A percentile compares a stretch with the other conserved stretches of the same genome.
phyloP scores from a whole-genome alignment of 345 rosid genomes.

The Passiflora organensis region DNA sequence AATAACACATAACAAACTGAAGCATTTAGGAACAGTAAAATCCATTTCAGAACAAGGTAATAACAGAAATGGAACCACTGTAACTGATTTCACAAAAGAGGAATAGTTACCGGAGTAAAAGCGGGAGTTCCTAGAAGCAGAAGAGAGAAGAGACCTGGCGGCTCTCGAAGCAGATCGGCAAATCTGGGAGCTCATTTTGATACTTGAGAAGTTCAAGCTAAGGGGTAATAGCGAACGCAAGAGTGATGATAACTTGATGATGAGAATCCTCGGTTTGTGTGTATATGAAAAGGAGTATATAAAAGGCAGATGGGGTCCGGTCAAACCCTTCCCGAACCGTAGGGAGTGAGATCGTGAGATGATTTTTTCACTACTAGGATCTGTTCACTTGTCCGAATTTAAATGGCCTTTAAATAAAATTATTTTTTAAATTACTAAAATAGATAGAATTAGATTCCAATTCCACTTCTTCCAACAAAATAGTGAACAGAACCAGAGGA shows the following conservation, averaged over 20 bases:
- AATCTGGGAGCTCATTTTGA: slow-evolving; percentile 62
- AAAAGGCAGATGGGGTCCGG: neutral
- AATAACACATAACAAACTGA: too few species aligned
- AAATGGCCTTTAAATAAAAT: too few species aligned
- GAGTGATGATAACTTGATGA: neutral
- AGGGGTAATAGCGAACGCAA: neutral
- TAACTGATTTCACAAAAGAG: too few species aligned
- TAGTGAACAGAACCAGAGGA: too few species aligned
- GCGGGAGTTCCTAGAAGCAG: slow-evolving; percentile 33
- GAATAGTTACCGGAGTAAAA: neutral
- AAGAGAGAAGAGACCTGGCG: slow-evolving; percentile 62
- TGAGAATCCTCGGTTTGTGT: too few species aligned
- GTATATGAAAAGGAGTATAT: neutral
- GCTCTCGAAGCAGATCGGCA: slow-evolving; percentile 77
- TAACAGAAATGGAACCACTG: neutral
- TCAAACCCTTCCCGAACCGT: slow-evolving; percentile 1
- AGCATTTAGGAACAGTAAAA: too few species aligned
- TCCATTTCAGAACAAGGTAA: too few species aligned
- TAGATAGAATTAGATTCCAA: too few species aligned
- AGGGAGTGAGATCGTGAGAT: neutral
- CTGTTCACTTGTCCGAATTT: too few species aligned
- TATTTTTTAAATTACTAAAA: too few species aligned
- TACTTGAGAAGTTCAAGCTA: neutral
- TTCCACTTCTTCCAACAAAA: too few species aligned
- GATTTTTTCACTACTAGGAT: too few species aligned